Evolutionary conservation across 2,329 filamentous ascomycete species (phyloP).

Genomic region (Pseudodiploospora longispora): DNA sequence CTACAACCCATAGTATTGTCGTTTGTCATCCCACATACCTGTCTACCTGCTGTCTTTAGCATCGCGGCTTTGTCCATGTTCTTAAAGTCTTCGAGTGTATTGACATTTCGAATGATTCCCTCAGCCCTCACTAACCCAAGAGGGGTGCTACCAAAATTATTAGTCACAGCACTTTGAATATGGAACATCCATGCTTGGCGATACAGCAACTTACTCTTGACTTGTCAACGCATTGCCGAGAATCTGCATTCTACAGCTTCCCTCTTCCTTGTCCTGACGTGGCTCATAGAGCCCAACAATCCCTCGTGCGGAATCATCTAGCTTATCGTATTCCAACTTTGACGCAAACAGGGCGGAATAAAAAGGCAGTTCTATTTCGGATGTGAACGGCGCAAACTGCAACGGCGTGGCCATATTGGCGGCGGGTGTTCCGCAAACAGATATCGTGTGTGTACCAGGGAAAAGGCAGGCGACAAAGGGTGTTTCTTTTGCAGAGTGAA

Average conservation of each 20-base stretch:
- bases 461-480: not conserved
- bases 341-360: conserved; percentile 85
- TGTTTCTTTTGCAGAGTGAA: not conserved
- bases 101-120: conserved; percentile 91
- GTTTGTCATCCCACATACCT: conserved; percentile 42
- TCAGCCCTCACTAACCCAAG: conserved; percentile 71
- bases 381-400: conserved; percentile 81
- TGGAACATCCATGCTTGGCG: conserved; percentile 12
- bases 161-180: conserved; percentile 18
- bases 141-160: conserved; percentile 47
- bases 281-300: conserved; percentile 87
- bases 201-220: conserved; percentile 56
- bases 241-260: conserved; percentile 84
- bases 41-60: conserved; percentile 69
- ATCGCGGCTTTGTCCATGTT: conserved; percentile 72
- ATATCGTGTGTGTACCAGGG: too few relatives aligned
- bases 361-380: conserved; percentile 92
- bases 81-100: conserved; percentile 90
- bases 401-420: conserved; percentile 43
- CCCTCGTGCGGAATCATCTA: conserved; percentile 84
- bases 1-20: not conserved
- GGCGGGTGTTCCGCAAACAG: conserved; percentile 1
- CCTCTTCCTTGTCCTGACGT: conserved; percentile 61
- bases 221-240: conserved; percentile 78
- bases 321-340: conserved; percentile 95